phyloP scores from a whole-genome alignment of 2,329 filamentous ascomycete genomes.

The Stylonectria norvegica region DNA sequence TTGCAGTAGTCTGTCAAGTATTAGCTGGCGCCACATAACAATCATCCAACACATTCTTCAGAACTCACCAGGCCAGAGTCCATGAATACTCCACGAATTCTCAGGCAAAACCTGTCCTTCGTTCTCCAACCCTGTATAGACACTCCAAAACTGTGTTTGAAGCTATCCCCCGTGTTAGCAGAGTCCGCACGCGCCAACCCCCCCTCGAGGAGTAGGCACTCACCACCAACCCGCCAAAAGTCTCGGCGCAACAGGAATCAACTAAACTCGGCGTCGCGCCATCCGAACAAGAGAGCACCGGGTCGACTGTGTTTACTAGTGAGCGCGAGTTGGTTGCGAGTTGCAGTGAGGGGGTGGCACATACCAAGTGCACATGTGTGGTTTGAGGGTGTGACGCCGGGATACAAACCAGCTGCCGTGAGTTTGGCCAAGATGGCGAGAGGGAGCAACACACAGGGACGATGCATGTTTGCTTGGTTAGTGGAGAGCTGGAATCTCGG shows the following conservation, averaged over 20 bases:
- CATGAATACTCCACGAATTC: constrained; percentile 58
- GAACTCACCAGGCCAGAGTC: constrained; percentile 49
- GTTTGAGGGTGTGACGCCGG: constrained; percentile 47
- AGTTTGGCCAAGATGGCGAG: constrained; percentile 29
- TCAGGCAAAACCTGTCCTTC: constrained; percentile 56
- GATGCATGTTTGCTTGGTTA: constrained; percentile 23
- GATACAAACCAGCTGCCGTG: constrained; percentile 38
- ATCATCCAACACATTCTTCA: neutral
- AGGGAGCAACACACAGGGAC: constrained; percentile 15
- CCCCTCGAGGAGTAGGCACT: constrained; percentile 12
- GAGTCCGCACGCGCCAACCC: neutral
- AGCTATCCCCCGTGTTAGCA: constrained; percentile 32
- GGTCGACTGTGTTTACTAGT: constrained; percentile 16
- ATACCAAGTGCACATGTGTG: constrained; percentile 54
- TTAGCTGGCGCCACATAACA: neutral
- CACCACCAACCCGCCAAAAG: constrained; percentile 58
- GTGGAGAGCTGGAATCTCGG: too few relatives aligned
- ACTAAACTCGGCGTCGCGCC: constrained; percentile 42
- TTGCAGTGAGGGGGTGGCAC: constrained; percentile 2
- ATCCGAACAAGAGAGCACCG: constrained; percentile 46
- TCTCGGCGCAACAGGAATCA: constrained; percentile 64
- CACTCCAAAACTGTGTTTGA: constrained; percentile 62
- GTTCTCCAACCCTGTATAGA: constrained; percentile 58
- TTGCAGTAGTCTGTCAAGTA: neutral
- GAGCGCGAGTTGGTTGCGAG: too few relatives aligned